Evolutionary conservation across 805 yeast genomes (phyloP), one percentile per base, ranked within the genome.

Genomic region (Wickerhamiella cacticola): DNA sequence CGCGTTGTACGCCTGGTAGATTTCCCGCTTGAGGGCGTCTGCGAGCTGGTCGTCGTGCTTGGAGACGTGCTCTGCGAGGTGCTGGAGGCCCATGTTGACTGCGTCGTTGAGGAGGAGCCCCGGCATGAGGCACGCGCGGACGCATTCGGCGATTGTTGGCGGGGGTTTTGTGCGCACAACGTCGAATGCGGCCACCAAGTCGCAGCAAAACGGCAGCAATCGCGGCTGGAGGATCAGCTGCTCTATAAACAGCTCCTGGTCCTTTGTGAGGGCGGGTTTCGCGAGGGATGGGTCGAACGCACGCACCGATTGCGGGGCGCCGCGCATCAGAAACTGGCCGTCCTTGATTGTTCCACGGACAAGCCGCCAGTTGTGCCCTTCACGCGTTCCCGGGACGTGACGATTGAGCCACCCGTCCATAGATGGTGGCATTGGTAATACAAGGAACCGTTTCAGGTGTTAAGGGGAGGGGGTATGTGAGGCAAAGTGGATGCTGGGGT

Each of bases 291-390:
- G 53, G 46, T 62, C 67, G 49, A 63, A 63, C 19, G 58, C 52
- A 25, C 66, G 70, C 22, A 71, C 71, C 24, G 66, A 71, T 23
- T 76, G 48, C 23, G 67, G 62, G 2, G 73, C 79, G 31, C 77
- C 71, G 60, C 76, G 82, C 15, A 87, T 61, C 47, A 70, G 68
- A 46, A 87, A 63, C 38, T 69, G 68, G 1, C 87, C 75, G 16
- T 95, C 95, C 55, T 72, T 75, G 49, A 87, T 65, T 56, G 79
- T 84, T 0, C 82, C 86, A 45, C 80, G 69, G 49, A 68, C 75
- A 26, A 84, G 61, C 50, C 73, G 65, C 66, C 61, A 72, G 54
- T 50, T 48, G 41, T 34, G 50, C n/a, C 50, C 48, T 41, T 22
- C 50, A 33, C 44, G 44, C 35, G 23, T 33, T 16, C 53, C 26